Evolutionary conservation across 83 land plant genomes (phyloP), one percentile per base, ranked within the genome.

Genomic region (Larix sibirica): DNA sequence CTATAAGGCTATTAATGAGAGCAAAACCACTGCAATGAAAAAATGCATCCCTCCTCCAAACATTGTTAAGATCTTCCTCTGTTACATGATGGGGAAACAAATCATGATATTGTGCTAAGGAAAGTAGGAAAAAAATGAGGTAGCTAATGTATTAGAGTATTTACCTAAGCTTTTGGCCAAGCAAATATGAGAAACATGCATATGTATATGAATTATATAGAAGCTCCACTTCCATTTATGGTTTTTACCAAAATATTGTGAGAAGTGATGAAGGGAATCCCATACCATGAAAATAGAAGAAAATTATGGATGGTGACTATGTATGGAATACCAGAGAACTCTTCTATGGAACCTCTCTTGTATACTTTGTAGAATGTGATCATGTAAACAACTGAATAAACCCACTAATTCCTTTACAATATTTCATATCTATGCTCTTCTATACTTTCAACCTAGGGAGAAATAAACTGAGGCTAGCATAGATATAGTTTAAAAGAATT

Each of bases 211-310:
- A 83, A 12, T 86, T 92, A 87, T 16, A 92, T 81, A 13, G 90
- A 44, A 62, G 85, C 85, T 59, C 92, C 94, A 4, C 77, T 9
- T 62, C 84, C 90, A 82, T 92, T 90, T 44, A 92, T 88, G 75
- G 90, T 90, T 54, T 88, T 44, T 4, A 92, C 59, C 14, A 84
- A 85, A 42, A 90, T 80, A 69, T 90, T 90, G 77, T 90, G 85
- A 47, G 21, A 4, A 65, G 89, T 91, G 42, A 92, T 90, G 21
- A 90, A 77, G 13, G 94, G 94, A 61, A 87, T 76, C 0, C 90
- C 92, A 82, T 92, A 92, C 94, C 94, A 92, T n/a, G 94, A 82
- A 36, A 86, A 90, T 0, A 92, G 60, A 81, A 92, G 90, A 80
- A 88, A 92, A 76, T 88, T 92, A 24, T 83, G 62, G n/a, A 88